Conservation (phyloP, 176 grass and related monocot species). For the Phyllostachys edulis region DNA sequence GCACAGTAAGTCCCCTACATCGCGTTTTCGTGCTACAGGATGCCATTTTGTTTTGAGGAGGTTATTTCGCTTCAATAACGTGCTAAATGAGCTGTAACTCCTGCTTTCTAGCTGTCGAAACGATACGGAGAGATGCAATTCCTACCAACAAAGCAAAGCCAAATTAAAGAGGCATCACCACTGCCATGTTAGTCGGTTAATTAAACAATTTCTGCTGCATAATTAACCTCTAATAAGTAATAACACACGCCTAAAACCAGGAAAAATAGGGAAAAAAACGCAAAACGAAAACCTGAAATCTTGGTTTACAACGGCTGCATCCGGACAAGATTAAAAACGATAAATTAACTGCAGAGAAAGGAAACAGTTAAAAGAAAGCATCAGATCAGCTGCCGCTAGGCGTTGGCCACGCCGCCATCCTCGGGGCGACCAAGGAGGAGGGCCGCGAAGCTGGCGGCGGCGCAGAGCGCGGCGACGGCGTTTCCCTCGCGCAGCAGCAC, state of each 20-base stretch:
- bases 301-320: background rate
- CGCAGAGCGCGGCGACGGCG: conserved; percentile 54
- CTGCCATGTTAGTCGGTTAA: background rate
- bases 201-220: background rate
- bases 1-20: too few species aligned
- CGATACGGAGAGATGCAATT: too few species aligned
- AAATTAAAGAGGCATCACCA: background rate
- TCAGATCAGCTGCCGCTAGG: background rate
- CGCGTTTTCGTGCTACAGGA: too few species aligned
- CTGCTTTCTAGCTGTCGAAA: too few species aligned
- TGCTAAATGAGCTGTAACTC: too few species aligned
- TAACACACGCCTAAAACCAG: background rate
- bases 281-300: background rate
- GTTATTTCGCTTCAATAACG: too few species aligned
- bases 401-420: background rate
- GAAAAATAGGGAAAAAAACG: background rate
- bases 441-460: conserved; percentile 50
- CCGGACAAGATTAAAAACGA: background rate
- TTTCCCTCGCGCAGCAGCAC: conserved; percentile 64
- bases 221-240: background rate
- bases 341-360: background rate
- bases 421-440: conserved; percentile 17
- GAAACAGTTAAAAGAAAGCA: too few species aligned
- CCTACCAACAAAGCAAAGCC: too few species aligned
- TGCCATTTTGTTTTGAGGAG: too few species aligned